Percentiles rank a stretch among this genome's conserved stretches.
Conservation (phyloP, 352 stramenopile species). For the Pythium aphanidermatum region DNA sequence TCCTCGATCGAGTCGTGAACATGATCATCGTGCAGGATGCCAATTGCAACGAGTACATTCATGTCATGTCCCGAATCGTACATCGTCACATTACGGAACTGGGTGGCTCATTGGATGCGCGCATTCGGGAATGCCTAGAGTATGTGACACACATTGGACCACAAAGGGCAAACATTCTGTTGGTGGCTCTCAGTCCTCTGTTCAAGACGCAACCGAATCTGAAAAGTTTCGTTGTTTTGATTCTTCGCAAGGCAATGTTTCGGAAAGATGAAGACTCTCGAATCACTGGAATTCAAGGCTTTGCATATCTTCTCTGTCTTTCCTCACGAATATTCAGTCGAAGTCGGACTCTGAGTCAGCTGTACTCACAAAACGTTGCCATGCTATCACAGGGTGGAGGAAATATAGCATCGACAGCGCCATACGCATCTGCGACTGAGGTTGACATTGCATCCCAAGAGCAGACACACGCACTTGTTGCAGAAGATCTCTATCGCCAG, state of each 20-base stretch:
- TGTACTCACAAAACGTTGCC: conserved; percentile 45
- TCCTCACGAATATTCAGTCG: conserved; percentile 35
- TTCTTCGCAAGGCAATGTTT: conserved; percentile 59
- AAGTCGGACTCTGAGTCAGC: conserved; percentile 31
- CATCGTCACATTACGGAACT: conserved; percentile 38
- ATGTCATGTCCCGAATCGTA: conserved; percentile 31
- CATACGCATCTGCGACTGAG: conserved; percentile 1
- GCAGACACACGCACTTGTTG: conserved; percentile 29
- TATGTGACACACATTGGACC: conserved; percentile 36
- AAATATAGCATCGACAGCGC: not conserved
- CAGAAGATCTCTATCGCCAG: conserved; percentile 49
- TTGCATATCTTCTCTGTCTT: conserved; percentile 33
- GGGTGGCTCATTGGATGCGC: conserved; percentile 18
- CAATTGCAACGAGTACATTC: conserved; percentile 22
- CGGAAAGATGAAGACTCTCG: conserved; percentile 41
- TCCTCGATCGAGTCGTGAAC: conserved; percentile 42
- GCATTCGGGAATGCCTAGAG: conserved; percentile 48
- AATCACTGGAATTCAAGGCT: conserved; percentile 44
- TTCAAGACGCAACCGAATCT: conserved; percentile 30
- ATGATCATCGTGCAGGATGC: conserved; percentile 33
- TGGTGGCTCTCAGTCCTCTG: conserved; percentile 32
- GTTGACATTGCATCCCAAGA: conserved; percentile 32
- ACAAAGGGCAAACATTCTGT: conserved; percentile 20
- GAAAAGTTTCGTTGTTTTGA: conserved; percentile 45
- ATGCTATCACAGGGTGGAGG: conserved; percentile 28